Evolutionary conservation across 2,329 filamentous ascomycete species (phyloP).

Genomic region (Trichoderma sp.): DNA sequence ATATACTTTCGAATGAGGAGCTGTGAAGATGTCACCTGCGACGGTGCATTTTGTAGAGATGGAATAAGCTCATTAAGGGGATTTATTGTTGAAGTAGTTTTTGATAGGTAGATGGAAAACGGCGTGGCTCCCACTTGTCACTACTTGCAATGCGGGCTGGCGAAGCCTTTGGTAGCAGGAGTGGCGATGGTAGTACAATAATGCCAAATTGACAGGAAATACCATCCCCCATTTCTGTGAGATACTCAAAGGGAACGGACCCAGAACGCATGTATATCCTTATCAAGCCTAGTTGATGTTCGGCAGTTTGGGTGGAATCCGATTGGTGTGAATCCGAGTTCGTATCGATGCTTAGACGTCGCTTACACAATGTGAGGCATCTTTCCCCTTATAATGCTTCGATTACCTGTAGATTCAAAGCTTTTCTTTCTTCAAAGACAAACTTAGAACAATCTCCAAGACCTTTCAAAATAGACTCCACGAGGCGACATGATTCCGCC

Average conservation of each 20-base stretch:
- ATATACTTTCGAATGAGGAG: not conserved
- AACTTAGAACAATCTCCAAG: not conserved
- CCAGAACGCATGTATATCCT: not conserved
- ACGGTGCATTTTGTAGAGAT: too few species aligned
- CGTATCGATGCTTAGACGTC: not conserved
- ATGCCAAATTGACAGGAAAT: too few species aligned
- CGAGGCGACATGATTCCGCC: not conserved
- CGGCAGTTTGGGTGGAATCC: not conserved
- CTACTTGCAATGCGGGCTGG: too few species aligned
- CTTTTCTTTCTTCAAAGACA: not conserved
- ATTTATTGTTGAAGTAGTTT: too few species aligned
- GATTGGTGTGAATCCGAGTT: not conserved
- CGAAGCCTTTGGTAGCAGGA: too few species aligned
- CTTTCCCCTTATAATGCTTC: not conserved
- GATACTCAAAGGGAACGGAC: not conserved
- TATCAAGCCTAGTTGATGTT: not conserved
- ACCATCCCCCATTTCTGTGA: too few species aligned
- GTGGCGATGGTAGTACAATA: too few species aligned
- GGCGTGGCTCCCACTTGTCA: too few species aligned
- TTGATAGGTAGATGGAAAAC: too few species aligned
- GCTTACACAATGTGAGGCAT: not conserved
- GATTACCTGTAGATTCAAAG: not conserved
- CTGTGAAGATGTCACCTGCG: too few species aligned
- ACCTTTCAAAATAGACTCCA: not conserved
- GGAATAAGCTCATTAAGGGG: too few species aligned